phyloP scores from a whole-genome alignment of 2,329 filamentous ascomycete genomes.

The Nigrospora sphaerica region DNA sequence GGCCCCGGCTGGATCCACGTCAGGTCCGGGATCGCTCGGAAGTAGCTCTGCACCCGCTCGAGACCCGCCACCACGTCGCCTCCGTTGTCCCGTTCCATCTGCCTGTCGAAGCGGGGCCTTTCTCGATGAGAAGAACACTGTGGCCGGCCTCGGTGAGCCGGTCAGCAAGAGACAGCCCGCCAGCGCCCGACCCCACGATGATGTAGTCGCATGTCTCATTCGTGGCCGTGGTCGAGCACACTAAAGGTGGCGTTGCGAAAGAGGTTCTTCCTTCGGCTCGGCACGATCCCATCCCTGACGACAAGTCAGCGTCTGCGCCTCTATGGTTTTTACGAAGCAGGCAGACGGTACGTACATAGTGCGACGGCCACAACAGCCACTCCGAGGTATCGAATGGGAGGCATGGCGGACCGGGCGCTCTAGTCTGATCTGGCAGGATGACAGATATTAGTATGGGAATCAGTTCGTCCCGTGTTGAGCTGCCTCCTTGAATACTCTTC shows the following conservation, averaged over 20 bases:
- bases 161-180: conserved; percentile 51
- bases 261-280: no score
- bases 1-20: conserved; percentile 46
- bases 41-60: conserved; percentile 46
- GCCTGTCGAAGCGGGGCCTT: conserved; percentile 55
- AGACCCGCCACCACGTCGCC: conserved; percentile 60
- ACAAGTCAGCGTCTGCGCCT: background rate
- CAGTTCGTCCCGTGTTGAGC: no score
- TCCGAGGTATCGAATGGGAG: no score
- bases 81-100: conserved; percentile 56
- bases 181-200: conserved; percentile 52
- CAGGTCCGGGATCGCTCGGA: conserved; percentile 45
- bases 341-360: no score
- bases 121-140: conserved; percentile 57
- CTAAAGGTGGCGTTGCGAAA: background rate
- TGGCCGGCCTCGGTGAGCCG: conserved; percentile 58
- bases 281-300: background rate
- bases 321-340: no score
- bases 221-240: conserved; percentile 16
- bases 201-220: conserved; percentile 52
- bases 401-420: no score
- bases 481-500: no score
- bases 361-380: no score
- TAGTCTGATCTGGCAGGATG: no score
- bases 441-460: no score